A percentile compares a stretch with the other conserved stretches of the same genome.
These are phyloP conservation scores for Podospora didyma DNA, from an alignment of 495 filamentous ascomycete genomes.

Conservation along the genomic window DNA sequence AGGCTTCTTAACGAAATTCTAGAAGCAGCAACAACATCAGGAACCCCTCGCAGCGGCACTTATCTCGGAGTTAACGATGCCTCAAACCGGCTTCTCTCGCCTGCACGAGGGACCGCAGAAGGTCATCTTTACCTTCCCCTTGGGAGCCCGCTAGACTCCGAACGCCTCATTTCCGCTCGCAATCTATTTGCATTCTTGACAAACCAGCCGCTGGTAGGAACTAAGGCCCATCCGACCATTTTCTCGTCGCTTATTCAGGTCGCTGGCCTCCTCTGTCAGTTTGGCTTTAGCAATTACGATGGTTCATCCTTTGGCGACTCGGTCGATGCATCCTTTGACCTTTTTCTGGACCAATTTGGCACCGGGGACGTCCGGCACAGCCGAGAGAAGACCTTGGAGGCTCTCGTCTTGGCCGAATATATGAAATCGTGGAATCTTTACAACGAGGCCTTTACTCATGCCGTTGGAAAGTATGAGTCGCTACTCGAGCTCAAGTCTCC, in stretches of 20 bases:
- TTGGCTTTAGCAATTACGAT: conserved; percentile 76
- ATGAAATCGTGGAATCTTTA: conserved; percentile 81
- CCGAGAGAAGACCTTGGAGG: conserved; percentile 87
- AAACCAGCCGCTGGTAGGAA: conserved; percentile 76
- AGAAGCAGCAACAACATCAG: conserved; percentile 53
- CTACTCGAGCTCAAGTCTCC: conserved; percentile 64
- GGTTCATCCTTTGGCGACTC: conserved; percentile 77
- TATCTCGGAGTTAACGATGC: conserved; percentile 36
- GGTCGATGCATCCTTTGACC: conserved; percentile 68
- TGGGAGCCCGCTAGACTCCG: conserved; percentile 50
- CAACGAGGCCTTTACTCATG: conserved; percentile 87
- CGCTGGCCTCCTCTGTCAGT: conserved; percentile 61
- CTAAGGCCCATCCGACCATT: conserved; percentile 57
- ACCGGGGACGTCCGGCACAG: conserved; percentile 78
- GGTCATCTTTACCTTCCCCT: conserved; percentile 68
- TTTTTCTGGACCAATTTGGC: conserved; percentile 69
- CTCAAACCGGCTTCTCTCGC: conserved; percentile 37
- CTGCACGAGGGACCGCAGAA: conserved; percentile 38
- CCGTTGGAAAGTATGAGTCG: conserved; percentile 81
- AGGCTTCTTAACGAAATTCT: conserved; percentile 63
- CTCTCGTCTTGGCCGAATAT: conserved; percentile 77
- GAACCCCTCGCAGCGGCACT: conserved; percentile 36
- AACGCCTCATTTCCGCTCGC: conserved; percentile 68
- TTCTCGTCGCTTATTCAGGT: conserved; percentile 75
- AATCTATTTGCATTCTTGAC: conserved; percentile 90